These are phyloP conservation scores for Penicillium freii DNA, from an alignment of 2,329 filamentous ascomycete species.

Conservation along the genomic window DNA sequence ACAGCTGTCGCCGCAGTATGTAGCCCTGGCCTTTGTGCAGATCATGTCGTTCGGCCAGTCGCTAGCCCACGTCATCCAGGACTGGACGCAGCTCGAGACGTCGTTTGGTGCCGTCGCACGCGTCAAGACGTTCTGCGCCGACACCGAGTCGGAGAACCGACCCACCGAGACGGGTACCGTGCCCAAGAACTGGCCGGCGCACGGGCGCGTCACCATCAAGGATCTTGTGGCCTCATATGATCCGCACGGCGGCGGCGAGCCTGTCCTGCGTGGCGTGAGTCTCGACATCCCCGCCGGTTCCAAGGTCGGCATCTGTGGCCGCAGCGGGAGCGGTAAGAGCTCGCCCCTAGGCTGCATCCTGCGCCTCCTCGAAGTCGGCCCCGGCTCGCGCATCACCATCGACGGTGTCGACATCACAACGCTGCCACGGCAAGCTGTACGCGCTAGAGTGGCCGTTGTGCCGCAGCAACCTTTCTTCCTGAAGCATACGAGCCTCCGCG, in stretches of 20 bases:
- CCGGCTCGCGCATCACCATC: neutral
- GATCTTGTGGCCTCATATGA: neutral
- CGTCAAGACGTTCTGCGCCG: neutral
- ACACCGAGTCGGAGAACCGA: neutral
- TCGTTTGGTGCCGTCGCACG: neutral
- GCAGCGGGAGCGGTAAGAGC: neutral
- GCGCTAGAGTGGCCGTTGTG: neutral
- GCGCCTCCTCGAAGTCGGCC: neutral
- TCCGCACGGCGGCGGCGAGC: neutral
- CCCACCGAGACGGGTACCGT: neutral
- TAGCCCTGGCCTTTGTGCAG: neutral
- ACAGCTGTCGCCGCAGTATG: neutral
- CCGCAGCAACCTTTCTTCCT: neutral
- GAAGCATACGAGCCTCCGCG: neutral
- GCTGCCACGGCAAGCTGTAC: neutral
- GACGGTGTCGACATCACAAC: neutral
- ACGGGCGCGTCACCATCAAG: neutral
- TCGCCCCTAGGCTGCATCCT: neutral
- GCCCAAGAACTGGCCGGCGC: neutral
- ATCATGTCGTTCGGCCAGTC: neutral
- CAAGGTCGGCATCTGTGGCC: neutral
- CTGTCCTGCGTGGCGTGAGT: neutral
- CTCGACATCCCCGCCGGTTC: neutral
- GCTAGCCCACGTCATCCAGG: neutral
- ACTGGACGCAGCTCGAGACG: neutral